These are phyloP conservation scores for Pythium rhizo-oryzae DNA, from an alignment of 352 stramenopile species.

Conservation along the genomic window DNA sequence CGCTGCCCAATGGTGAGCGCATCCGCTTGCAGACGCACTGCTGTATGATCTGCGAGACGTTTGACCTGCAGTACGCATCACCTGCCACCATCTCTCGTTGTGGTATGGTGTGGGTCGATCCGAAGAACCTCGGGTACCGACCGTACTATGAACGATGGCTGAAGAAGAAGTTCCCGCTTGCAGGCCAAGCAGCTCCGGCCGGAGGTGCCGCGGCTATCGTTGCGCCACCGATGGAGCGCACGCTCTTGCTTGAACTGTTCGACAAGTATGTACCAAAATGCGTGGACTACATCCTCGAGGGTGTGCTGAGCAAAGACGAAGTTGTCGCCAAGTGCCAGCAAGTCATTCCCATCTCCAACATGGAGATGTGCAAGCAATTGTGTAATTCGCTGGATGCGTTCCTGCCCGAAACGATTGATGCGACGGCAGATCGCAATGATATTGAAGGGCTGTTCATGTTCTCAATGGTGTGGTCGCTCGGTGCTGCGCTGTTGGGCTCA, in stretches of 20 bases:
- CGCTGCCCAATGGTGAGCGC: slow-evolving; percentile 94
- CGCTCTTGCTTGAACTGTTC: slow-evolving; percentile 85
- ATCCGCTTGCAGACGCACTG: slow-evolving; percentile 94
- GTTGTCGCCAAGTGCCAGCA: slow-evolving; percentile 90
- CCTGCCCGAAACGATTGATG: slow-evolving; percentile 63
- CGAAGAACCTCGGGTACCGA: slow-evolving; percentile 94
- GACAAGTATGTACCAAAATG: slow-evolving; percentile 93
- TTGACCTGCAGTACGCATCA: slow-evolving; percentile 95
- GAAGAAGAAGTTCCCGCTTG: slow-evolving; percentile 83
- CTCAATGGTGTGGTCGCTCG: slow-evolving; percentile 93
- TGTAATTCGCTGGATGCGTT: slow-evolving; percentile 93
- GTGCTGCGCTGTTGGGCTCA: slow-evolving; percentile 82
- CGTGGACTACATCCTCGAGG: slow-evolving; percentile 94
- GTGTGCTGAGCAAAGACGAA: slow-evolving; percentile 87
- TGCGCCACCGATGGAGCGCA: slow-evolving; percentile 48
- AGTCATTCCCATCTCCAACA: slow-evolving; percentile 93
- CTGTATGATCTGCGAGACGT: slow-evolving; percentile 95
- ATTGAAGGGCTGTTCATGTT: slow-evolving; percentile 95
- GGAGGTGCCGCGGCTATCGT: slow-evolving; percentile 13
- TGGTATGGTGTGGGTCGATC: slow-evolving; percentile 97
- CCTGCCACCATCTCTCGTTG: slow-evolving; percentile 95
- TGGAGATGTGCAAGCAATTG: slow-evolving; percentile 97
- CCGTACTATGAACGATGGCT: slow-evolving; percentile 96
- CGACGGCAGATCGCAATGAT: slow-evolving; percentile 48
- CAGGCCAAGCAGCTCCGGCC: slow-evolving; percentile 7